These are phyloP conservation scores for Tetragonia tetragonoides DNA, from an alignment of 148 eudicot genomes.

Conservation along the genomic window DNA sequence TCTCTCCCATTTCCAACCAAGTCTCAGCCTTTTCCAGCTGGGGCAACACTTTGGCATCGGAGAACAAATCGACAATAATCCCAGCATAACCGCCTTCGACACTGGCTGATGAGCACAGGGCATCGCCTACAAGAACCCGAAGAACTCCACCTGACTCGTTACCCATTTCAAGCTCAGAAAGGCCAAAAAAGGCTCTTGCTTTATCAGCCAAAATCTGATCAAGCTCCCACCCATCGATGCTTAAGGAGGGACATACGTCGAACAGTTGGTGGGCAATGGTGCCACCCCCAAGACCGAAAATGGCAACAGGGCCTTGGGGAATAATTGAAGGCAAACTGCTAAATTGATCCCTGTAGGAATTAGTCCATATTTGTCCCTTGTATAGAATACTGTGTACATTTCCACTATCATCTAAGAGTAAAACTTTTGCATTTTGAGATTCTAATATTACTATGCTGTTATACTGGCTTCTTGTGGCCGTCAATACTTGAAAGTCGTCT, in stretches of 20 bases:
- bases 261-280: slow-evolving; percentile 77
- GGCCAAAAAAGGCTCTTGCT: slow-evolving; percentile 65
- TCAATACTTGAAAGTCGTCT: slow-evolving; percentile 46
- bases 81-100: slow-evolving; percentile 90
- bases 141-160: slow-evolving; percentile 62
- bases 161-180: slow-evolving; percentile 59
- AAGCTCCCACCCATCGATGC: slow-evolving; percentile 87
- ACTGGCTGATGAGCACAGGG: slow-evolving; percentile 47
- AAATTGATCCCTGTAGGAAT: slow-evolving; percentile 87
- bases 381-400: slow-evolving; percentile 74
- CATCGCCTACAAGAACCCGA: slow-evolving; percentile 69
- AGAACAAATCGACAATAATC: slow-evolving; percentile 75
- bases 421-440: slow-evolving; percentile 43
- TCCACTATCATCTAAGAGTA: slow-evolving; percentile 72
- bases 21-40: slow-evolving; percentile 61
- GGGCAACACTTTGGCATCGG: slow-evolving; percentile 68
- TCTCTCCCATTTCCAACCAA: slow-evolving; percentile 58
- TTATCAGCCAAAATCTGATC: slow-evolving; percentile 63
- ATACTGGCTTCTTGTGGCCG: slow-evolving; percentile 44
- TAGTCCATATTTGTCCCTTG: slow-evolving; percentile 63
- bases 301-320: slow-evolving; percentile 74
- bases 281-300: slow-evolving; percentile 85
- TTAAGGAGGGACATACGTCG: slow-evolving; percentile 65
- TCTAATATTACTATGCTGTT: slow-evolving; percentile 71
- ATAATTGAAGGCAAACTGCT: slow-evolving; percentile 73